phyloP scores from a whole-genome alignment of 1,284 basidiomycete genomes.

The Ustilago hordei region DNA sequence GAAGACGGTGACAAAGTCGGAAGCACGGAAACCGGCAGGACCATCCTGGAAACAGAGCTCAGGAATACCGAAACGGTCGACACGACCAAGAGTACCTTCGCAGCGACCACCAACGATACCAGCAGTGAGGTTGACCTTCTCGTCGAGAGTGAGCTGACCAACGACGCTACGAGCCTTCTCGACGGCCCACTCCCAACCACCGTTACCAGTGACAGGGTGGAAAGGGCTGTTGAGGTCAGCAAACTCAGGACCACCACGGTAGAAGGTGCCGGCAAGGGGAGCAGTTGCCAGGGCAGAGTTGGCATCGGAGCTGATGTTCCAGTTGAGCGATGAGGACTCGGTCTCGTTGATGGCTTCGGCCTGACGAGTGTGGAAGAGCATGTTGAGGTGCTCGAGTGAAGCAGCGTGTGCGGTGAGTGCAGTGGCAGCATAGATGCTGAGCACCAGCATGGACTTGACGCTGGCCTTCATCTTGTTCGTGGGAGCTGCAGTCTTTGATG shows the following conservation, averaged over 20 bases:
- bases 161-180: conserved; percentile 40
- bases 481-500: neutral
- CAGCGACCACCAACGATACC: conserved; percentile 39
- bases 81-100: conserved; percentile 39
- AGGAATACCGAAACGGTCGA: conserved; percentile 44
- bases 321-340: conserved; percentile 7
- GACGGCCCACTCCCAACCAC: conserved; percentile 43
- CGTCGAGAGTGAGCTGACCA: conserved; percentile 41
- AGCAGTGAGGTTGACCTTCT: conserved; percentile 50
- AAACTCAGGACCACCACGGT: conserved; percentile 37
- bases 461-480: conserved; percentile 21
- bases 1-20: conserved; percentile 51
- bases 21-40: conserved; percentile 45
- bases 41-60: conserved; percentile 53
- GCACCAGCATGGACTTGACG: conserved; percentile 36
- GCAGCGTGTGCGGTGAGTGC: conserved; percentile 28
- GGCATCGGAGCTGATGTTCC: conserved; percentile 40
- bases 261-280: conserved; percentile 34
- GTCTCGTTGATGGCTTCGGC: conserved; percentile 18
- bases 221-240: conserved; percentile 39
- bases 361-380: conserved; percentile 27
- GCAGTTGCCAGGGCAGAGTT: conserved; percentile 37
- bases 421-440: conserved; percentile 38
- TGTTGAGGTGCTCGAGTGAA: conserved; percentile 31
- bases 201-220: conserved; percentile 37